Conservation (phyloP, 768 basidiomycete species). For the Boletus patriciae region DNA sequence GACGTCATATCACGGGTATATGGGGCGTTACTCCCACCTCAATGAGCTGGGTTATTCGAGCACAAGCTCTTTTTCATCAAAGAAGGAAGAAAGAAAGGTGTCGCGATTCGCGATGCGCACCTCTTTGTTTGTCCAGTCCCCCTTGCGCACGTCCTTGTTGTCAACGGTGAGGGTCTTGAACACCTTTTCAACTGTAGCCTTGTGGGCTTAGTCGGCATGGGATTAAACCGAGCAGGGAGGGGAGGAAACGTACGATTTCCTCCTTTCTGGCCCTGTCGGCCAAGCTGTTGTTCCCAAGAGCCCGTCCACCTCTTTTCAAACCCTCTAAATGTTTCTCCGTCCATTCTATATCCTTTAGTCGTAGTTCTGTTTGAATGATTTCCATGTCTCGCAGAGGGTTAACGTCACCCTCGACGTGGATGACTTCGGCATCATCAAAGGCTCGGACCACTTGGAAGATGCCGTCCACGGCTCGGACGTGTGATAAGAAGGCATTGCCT, state of each 20-base stretch:
- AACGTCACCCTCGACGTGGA: conserved; percentile 98
- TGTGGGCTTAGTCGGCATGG: conserved; percentile 17
- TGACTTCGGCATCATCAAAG: conserved; percentile 99
- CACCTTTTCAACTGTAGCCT: conserved; percentile 88
- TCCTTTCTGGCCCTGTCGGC: conserved; percentile 97
- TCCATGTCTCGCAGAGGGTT: conserved; percentile 96
- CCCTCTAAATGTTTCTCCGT: conserved; percentile 85
- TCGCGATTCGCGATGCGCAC: conserved; percentile 42
- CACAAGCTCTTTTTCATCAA: conserved; percentile 78
- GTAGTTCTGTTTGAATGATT: conserved; percentile 91
- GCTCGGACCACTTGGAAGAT: conserved; percentile 98
- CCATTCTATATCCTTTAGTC: conserved; percentile 99
- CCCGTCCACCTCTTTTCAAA: conserved; percentile 70
- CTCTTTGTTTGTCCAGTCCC: conserved; percentile 96
- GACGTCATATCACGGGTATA: conserved; percentile 63
- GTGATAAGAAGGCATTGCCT: conserved; percentile 95
- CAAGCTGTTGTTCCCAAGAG: conserved; percentile 71
- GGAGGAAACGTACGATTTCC: conserved; percentile 67
- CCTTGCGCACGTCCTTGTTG: conserved; percentile 88
- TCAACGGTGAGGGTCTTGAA: conserved; percentile 76
- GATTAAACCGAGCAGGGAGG: background rate
- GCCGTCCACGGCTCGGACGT: conserved; percentile 97
- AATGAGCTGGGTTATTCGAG: conserved; percentile 95
- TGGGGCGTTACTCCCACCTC: conserved; percentile 93
- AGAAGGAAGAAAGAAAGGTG: conserved; percentile 12